Evolutionary conservation across 73 alveolate species (phyloP), one percentile per base, ranked within the genome.

Genomic region (Uronychia binucleata): DNA sequence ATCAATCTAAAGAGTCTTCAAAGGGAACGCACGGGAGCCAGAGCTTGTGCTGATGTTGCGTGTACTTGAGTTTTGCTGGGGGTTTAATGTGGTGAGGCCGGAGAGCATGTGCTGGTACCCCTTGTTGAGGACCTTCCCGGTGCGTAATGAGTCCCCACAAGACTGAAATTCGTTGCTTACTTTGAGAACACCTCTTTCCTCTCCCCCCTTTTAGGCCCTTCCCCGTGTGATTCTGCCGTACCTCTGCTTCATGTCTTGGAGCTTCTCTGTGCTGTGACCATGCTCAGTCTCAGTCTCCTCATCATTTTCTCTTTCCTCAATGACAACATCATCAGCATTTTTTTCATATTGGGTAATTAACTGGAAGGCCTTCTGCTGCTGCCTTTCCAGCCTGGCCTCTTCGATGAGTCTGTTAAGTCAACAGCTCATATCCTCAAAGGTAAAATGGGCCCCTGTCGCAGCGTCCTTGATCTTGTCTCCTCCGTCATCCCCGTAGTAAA

Each of bases 391-490:
- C 19, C 19, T 11, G 67, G 67, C 67, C 67, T 46, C 67, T 46
- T 46, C 67, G 5, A 46, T 46, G n/a, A 46, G 19, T 46, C n/a
- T 11, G 19, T 58, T 35, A 14, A 88, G 78, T n/a, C 91, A 0
- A 34, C 34, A 75, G 75, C 86, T 77, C 57, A 85, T 34, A 77
- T 85, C 91, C 13, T 26, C 27, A 30, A 28, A 85, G 28, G 58
- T 80, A 57, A 85, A 85, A 57, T 85, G 91, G 33, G 82, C 79
- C 29, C 91, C 91, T 1, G 91, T 85, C 8, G 32, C 81, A 8
- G 86, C 80, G 81, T 74, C 58, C 31, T 76, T 14, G 33, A 30
- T 57, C 81, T 85, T 85, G 33, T 82, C 31, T 19, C 78, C 78
- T 0, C 83, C 83, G 46, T 85, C 91, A 35, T 85, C 91, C 29